Evolutionary conservation across 2,329 filamentous ascomycete genomes (phyloP).

Genomic region (Aphanoascus verrucosus): DNA sequence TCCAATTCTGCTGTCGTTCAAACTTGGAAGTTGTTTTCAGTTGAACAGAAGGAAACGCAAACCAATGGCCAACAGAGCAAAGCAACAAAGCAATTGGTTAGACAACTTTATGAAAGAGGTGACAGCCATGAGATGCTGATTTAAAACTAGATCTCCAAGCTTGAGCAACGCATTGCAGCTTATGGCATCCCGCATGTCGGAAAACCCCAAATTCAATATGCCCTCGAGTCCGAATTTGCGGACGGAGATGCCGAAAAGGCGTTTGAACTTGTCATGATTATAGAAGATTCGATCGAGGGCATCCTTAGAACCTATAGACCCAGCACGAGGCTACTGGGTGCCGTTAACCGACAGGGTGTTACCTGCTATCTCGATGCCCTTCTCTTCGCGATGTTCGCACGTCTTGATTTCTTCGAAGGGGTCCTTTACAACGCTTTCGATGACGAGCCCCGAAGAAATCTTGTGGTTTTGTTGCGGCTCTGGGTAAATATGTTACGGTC

Average conservation of each 20-base stretch:
- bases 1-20: not conserved
- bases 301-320: conserved; percentile 66
- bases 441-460: conserved; percentile 58
- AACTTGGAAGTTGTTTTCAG: conserved; percentile 8
- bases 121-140: not conserved
- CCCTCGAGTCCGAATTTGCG: conserved; percentile 51
- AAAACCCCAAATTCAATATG: conserved; percentile 53
- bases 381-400: conserved; percentile 91
- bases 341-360: conserved; percentile 71
- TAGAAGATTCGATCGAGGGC: conserved; percentile 72
- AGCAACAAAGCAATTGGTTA: conserved; percentile 4
- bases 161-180: conserved; percentile 1
- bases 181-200: conserved; percentile 36
- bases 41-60: not conserved
- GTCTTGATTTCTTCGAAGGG: conserved; percentile 80
- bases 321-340: conserved; percentile 62
- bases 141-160: not conserved
- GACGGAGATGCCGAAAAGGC: conserved; percentile 63
- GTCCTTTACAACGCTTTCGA: conserved; percentile 74
- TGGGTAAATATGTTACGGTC: conserved; percentile 89
- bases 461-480: conserved; percentile 68
- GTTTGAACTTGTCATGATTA: conserved; percentile 62
- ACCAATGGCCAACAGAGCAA: not conserved
- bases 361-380: conserved; percentile 93
- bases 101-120: not conserved